Evolutionary conservation across 305 asterid genomes (phyloP).

Genomic region (Fraxinus floribunda): DNA sequence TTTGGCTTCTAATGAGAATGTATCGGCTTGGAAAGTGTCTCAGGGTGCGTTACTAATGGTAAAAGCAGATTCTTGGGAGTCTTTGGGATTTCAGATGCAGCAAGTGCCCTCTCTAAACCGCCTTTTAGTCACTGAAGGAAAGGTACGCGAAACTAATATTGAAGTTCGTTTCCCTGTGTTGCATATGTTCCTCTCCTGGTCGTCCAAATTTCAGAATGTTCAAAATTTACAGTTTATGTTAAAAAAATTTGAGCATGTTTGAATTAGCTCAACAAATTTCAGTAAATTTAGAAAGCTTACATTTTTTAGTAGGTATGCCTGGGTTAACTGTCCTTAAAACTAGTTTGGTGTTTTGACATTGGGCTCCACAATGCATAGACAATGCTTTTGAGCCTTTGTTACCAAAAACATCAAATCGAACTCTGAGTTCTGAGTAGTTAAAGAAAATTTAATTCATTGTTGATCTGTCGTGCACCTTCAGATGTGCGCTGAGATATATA

Average conservation of each 20-base stretch:
- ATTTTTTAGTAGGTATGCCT: neutral
- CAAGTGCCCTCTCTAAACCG: constrained; percentile 67
- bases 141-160: constrained; percentile 41
- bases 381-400: constrained; percentile 1
- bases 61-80: constrained; percentile 73
- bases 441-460: neutral
- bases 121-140: constrained; percentile 59
- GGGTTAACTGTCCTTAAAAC: neutral
- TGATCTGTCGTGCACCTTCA: neutral
- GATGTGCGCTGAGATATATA: neutral
- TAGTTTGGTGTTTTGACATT: neutral
- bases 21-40: constrained; percentile 79
- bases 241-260: neutral
- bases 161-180: neutral
- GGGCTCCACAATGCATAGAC: neutral
- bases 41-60: constrained; percentile 56
- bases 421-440: neutral
- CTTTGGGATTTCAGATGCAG: constrained; percentile 76
- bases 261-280: neutral
- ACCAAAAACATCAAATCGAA: neutral
- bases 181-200: neutral
- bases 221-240: constrained; percentile 1
- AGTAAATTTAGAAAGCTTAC: neutral
- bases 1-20: constrained; percentile 43
- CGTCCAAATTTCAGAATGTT: neutral